These are phyloP conservation scores for Amylocystis lapponica DNA, from an alignment of 768 basidiomycete genomes.

Conservation along the genomic window DNA sequence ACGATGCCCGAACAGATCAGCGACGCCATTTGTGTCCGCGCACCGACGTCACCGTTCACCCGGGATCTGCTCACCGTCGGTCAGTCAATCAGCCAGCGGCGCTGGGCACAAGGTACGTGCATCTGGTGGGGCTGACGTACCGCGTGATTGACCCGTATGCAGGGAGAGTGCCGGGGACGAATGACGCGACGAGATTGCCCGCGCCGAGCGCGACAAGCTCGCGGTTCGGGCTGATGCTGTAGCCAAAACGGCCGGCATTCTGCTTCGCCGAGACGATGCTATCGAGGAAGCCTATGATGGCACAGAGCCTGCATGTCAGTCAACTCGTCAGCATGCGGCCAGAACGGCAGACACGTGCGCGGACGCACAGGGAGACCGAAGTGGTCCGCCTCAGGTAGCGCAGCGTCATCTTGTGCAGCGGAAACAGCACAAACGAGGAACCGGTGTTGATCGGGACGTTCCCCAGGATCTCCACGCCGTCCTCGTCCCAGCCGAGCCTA, in stretches of 20 bases:
- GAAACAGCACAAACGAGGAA: conserved; percentile 64
- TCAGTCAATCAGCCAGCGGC: background rate
- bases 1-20: conserved; percentile 70
- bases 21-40: conserved; percentile 84
- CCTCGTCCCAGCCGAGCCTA: conserved; percentile 64
- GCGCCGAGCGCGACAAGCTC: conserved; percentile 92
- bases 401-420: conserved; percentile 53
- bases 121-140: conserved; percentile 31
- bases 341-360: background rate
- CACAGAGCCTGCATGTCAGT: conserved; percentile 51
- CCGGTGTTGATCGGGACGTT: conserved; percentile 60
- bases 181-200: conserved; percentile 71
- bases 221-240: conserved; percentile 89
- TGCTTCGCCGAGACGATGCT: conserved; percentile 96
- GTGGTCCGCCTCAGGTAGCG: conserved; percentile 74
- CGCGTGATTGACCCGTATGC: conserved; percentile 92
- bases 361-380: conserved; percentile 67
- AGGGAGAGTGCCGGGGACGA: conserved; percentile 85
- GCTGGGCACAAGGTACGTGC: background rate
- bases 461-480: conserved; percentile 83
- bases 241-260: conserved; percentile 76
- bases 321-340: background rate
- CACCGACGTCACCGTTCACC: conserved; percentile 89
- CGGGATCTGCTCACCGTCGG: conserved; percentile 47
- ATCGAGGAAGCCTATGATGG: conserved; percentile 88